Evolutionary conservation across 2,329 filamentous ascomycete species (phyloP), one percentile per base, ranked within the genome.

Genomic region (Parastagonospora avenae): DNA sequence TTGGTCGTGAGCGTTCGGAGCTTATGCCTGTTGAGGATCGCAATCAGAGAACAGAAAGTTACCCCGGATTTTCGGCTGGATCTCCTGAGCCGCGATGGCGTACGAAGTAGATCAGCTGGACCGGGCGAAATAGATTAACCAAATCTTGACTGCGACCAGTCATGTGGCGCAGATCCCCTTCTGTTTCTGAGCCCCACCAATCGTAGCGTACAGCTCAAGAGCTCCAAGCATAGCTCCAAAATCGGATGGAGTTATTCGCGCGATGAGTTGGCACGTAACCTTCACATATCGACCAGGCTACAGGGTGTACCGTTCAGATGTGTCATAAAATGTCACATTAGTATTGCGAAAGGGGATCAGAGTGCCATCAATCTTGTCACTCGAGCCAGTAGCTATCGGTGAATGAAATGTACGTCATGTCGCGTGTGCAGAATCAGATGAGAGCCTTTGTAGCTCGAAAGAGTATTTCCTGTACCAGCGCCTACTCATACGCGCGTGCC

Each of bases 11-110:
- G 36, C 33, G 38, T 30, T 55, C 55, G 55, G 48, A 55, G 40
- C 42, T 50, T 31, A 59, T 64, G 60, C 61, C 36, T 60, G 55
- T 54, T 52, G 60, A 42, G 60, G 50, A 66, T 63, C 58, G 54
- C 42, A 54, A 52, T 50, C 15, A 39, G 11, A 31, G 15, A 44
- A 45, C 36, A 32, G 9, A 35, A 36, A 43, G 24, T 33, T 57
- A 55, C 53, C 50, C 61, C 55, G 48, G 55, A 51, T 52, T 52
- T 46, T 53, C 42, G 27, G 33, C 44, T 43, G 35, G 30, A 35
- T 32, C 31, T 48, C 30, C 41, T 44, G 35, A 46, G 48, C 50
- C 49, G 49, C 54, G 36, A 44, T 48, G 47, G 50, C 52, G 55
- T 55, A 51, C 55, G 46, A 53, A 47, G 48, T 58, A 59, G 57